A percentile compares a stretch with the other conserved stretches of the same genome.
These are phyloP conservation scores for Saccharomyces hybrid DNA, from an alignment of 1,139 yeast genomes.

Conservation along the genomic window DNA sequence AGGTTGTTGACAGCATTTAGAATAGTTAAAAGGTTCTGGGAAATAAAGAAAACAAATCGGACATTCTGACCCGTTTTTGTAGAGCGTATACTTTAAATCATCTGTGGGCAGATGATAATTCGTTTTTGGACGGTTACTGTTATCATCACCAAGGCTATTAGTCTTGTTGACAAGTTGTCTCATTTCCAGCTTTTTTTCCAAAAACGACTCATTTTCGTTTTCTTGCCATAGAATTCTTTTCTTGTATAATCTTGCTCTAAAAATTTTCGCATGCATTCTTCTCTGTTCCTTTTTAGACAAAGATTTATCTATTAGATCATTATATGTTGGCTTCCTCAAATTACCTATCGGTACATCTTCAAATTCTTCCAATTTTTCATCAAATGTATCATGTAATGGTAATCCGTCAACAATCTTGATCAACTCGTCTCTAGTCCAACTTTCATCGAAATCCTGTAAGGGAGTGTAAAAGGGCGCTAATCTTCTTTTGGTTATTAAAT, in stretches of 20 bases:
- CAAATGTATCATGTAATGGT: conserved; percentile 52
- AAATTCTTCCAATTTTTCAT: conserved; percentile 41
- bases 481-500: conserved; percentile 54
- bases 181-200: conserved; percentile 34
- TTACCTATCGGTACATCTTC: conserved; percentile 45
- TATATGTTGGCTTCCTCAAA: conserved; percentile 31
- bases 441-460: conserved; percentile 67
- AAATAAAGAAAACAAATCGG: conserved; percentile 89
- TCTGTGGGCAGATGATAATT: conserved; percentile 34
- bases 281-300: conserved; percentile 39
- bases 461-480: conserved; percentile 91
- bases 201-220: conserved; percentile 43
- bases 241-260: conserved; percentile 41
- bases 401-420: conserved; percentile 47
- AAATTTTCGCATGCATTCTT: conserved; percentile 50
- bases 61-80: conserved; percentile 68
- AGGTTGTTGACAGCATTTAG: conserved; percentile 91
- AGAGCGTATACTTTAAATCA: conserved; percentile 44
- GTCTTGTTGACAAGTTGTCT: neutral
- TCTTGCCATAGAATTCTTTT: conserved; percentile 47
- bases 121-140: conserved; percentile 8
- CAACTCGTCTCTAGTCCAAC: conserved; percentile 69
- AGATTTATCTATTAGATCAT: conserved; percentile 43
- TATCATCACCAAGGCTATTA: conserved; percentile 11
- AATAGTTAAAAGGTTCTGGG: conserved; percentile 68